Conservation (phyloP, 2,329 filamentous ascomycete genomes). For the Dactylellina sp. region DNA sequence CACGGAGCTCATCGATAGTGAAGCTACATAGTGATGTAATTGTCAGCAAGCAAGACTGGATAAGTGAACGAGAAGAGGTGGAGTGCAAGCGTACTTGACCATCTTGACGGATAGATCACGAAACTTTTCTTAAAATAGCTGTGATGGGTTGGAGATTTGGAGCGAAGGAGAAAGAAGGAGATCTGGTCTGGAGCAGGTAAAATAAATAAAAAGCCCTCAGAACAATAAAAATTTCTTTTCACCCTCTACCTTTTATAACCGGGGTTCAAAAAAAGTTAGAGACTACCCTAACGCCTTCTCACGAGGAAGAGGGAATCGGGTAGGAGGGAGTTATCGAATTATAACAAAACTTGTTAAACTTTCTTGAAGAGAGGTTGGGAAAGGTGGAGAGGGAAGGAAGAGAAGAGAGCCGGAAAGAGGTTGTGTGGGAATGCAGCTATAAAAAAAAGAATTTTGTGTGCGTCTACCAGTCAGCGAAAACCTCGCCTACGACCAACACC, state of each 20-base stretch:
- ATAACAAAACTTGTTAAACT: constrained; percentile 23
- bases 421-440: constrained; percentile 42
- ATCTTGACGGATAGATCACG: constrained; percentile 86
- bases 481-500: not conserved
- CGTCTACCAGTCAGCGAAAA: constrained; percentile 16
- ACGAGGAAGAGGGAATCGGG: constrained; percentile 51
- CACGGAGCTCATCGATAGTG: constrained; percentile 93
- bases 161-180: constrained; percentile 9
- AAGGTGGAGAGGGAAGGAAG: constrained; percentile 18
- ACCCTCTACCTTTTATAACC: constrained; percentile 46
- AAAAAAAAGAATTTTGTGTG: constrained; percentile 57
- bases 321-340: constrained; percentile 34
- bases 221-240: constrained; percentile 39
- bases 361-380: constrained; percentile 28
- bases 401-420: constrained; percentile 3
- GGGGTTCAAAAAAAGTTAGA: constrained; percentile 43
- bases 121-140: constrained; percentile 56
- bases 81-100: constrained; percentile 87
- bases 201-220: constrained; percentile 43
- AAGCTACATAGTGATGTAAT: constrained; percentile 73
- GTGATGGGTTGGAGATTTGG: constrained; percentile 36
- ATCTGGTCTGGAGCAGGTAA: constrained; percentile 19
- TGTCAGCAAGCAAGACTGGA: constrained; percentile 25
- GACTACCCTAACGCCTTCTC: constrained; percentile 54
- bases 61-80: not conserved